Base-by-base conservation (phyloP, 805 yeast genomes). In the Phaffomyces antillensis region DNA sequence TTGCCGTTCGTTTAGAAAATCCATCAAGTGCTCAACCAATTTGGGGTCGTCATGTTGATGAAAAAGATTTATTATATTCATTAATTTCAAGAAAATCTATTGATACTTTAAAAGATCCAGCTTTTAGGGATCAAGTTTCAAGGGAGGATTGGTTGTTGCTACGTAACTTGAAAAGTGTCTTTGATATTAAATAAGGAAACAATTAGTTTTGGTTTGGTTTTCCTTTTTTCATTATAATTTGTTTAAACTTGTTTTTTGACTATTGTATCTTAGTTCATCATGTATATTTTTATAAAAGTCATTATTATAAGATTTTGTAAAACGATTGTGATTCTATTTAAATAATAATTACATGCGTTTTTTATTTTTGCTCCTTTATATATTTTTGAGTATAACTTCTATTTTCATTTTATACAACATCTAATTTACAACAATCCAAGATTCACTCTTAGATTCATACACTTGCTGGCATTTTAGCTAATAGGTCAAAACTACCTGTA, bases 21-120 rank as follows among this genome's bases (percentile, higher is more conserved):
- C 90, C 96, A 53, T 85, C 96, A 37, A 75, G 85, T 47, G 91
- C 86, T 52, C 96, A 89, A 70, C 98, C 99, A 44, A 82, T 87
- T 13, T 93, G 98, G 98, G 99, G 99, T 52, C 87, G 99, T 72
- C 99, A 93, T 63, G 95, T 93, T 56, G 96, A 89, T 65, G 99
- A 93, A 68, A 72, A 79, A 47, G 99, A 93, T 66, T 75, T 77
- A 39, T 72, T 93, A 62, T 93, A 90, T 69, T 91, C 99, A n/a
- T 74, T 85, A 70, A 77, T 93, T 52, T 63, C 93, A 12, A 81
- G 99, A 74, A 86, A 75, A 66, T 86, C 96, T 32, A 90, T 93
- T 56, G 97, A 93, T 64, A 86, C 96, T n/a, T 79, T 93, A 75
- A 93, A 93, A 71, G 99, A 93, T 60, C 95, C 96, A 36, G 97